Conservation (phyloP, 495 filamentous ascomycete genomes). For the Aspergillus coremiiformis region DNA sequence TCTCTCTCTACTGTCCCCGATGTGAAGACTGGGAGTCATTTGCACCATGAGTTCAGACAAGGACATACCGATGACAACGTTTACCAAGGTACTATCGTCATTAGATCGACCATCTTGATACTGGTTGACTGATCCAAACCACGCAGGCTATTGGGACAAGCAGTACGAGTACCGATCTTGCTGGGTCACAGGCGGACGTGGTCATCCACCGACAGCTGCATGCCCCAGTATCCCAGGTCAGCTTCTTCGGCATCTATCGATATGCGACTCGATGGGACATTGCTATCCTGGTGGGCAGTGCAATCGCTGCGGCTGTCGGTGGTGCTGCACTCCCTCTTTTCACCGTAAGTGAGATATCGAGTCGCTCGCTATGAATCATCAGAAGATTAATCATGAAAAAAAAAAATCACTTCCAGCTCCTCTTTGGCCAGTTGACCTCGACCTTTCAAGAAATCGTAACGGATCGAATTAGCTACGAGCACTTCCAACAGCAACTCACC, state of each 20-base stretch:
- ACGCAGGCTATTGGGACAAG: not conserved
- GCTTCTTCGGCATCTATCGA: conserved; percentile 61
- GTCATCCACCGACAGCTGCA: conserved; percentile 66
- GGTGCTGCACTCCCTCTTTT: conserved; percentile 82
- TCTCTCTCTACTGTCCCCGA: not conserved
- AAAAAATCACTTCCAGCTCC: conserved; percentile 41
- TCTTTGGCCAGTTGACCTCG: conserved; percentile 71
- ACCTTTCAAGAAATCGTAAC: conserved; percentile 60
- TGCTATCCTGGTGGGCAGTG: conserved; percentile 56
- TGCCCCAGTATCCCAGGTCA: conserved; percentile 56
- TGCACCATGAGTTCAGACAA: conserved; percentile 3
- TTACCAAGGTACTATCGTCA: conserved; percentile 1
- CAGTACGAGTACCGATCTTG: conserved; percentile 3
- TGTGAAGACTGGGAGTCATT: not conserved
- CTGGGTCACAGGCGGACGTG: conserved; percentile 38
- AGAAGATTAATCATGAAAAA: too few species aligned
- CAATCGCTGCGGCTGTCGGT: conserved; percentile 61
- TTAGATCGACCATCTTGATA: not conserved
- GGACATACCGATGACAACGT: conserved; percentile 1
- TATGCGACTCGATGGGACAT: conserved; percentile 71
- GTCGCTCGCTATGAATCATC: too few species aligned
- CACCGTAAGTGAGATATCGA: conserved; percentile 48
- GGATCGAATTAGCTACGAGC: conserved; percentile 34
- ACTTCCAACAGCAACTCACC: conserved; percentile 54
- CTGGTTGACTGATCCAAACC: not conserved